Conservation (phyloP, 2,329 filamentous ascomycete species). For the Colletotrichum sp. region DNA sequence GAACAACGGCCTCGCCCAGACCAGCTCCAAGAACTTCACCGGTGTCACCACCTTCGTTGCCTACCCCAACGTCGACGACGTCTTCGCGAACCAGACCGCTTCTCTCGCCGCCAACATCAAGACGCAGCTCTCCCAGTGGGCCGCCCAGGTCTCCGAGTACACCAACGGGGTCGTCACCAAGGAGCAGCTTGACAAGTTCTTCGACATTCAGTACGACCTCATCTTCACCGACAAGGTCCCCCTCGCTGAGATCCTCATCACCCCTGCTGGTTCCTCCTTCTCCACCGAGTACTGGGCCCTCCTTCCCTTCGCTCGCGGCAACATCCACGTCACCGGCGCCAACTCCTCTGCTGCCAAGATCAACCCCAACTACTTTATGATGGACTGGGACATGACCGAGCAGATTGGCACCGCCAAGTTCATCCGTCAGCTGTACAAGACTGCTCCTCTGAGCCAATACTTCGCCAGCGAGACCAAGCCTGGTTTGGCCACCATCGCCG, state of each 20-base stretch:
- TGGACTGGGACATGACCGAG: slow-evolving; percentile 39
- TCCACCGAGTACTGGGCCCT: slow-evolving; percentile 42
- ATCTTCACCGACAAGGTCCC: slow-evolving; percentile 51
- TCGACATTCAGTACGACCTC: slow-evolving; percentile 51
- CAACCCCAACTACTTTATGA: slow-evolving; percentile 38
- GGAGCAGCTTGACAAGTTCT: slow-evolving; percentile 38
- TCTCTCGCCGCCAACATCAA: neutral
- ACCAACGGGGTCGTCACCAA: slow-evolving; percentile 18
- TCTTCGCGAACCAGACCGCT: slow-evolving; percentile 27
- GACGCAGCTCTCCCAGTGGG: neutral
- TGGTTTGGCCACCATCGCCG: slow-evolving; percentile 26
- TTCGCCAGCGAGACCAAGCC: slow-evolving; percentile 26
- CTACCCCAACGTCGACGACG: neutral
- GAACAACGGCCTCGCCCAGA: slow-evolving; percentile 30
- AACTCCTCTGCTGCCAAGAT: slow-evolving; percentile 35
- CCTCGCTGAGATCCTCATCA: slow-evolving; percentile 51
- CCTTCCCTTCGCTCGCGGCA: slow-evolving; percentile 44
- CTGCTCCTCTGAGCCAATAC: slow-evolving; percentile 26
- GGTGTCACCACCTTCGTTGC: neutral
- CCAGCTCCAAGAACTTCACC: slow-evolving; percentile 17
- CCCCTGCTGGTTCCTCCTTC: slow-evolving; percentile 30
- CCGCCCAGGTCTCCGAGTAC: slow-evolving; percentile 1
- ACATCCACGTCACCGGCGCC: slow-evolving; percentile 42
- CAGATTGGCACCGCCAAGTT: slow-evolving; percentile 32
- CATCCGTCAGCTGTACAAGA: slow-evolving; percentile 34